Conservation (phyloP, 2,329 filamentous ascomycete genomes). For the Camillea tinctor region DNA sequence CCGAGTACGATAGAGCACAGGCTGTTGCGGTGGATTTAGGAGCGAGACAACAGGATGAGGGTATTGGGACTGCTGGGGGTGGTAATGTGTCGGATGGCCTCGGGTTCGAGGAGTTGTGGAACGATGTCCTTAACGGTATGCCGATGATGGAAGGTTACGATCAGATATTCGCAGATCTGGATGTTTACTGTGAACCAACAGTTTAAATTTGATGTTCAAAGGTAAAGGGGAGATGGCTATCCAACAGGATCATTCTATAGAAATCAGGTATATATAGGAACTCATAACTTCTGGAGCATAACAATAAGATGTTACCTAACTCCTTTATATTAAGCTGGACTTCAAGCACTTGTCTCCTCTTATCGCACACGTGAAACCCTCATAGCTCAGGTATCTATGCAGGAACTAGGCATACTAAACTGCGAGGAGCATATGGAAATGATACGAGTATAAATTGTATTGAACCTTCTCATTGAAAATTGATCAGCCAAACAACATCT, state of each 20-base stretch:
- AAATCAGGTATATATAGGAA: too few species aligned
- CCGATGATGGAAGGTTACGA: constrained; percentile 21
- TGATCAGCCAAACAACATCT: too few species aligned
- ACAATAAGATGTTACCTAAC: too few species aligned
- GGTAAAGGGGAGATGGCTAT: neutral
- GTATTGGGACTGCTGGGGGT: neutral
- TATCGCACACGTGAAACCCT: too few species aligned
- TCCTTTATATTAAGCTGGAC: too few species aligned
- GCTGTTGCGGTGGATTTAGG: neutral
- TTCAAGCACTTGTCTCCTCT: too few species aligned
- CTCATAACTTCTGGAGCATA: neutral
- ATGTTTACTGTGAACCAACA: constrained; percentile 20
- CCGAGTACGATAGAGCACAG: neutral
- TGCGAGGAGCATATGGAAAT: too few species aligned
- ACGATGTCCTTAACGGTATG: constrained; percentile 14
- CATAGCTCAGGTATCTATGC: too few species aligned
- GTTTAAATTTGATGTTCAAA: neutral
- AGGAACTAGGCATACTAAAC: too few species aligned
- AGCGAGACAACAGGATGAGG: constrained; percentile 1
- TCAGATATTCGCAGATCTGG: constrained; percentile 24
- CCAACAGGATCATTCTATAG: neutral
- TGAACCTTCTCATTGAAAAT: too few species aligned
- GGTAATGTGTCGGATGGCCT: neutral
- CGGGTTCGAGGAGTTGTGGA: constrained; percentile 14
- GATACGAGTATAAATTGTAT: too few species aligned